Base-by-base conservation (phyloP, 2,329 filamentous ascomycete species). In the Drechslerella coelobrocha region DNA sequence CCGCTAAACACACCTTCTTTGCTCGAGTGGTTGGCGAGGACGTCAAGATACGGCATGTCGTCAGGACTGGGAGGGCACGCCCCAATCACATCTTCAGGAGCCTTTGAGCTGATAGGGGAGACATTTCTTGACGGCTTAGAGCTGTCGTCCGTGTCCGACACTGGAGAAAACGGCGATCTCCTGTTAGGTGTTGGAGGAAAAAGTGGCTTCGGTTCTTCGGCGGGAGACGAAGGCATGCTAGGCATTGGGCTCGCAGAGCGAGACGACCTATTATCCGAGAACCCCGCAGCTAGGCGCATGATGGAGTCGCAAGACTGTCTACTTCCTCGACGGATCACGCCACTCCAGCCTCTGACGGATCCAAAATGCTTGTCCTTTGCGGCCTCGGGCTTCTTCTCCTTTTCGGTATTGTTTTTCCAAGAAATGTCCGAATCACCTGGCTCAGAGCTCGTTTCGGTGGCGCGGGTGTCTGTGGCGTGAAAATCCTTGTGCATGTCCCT, bases 11-110 rank as follows among this genome's bases (percentile, higher is more conserved):
- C 72, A 43, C 53, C 61, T 48, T 66, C 73, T 26, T 68, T 62
- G 62, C 41, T 73, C 47, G 66, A 69, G 39, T 59, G 62, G 12
- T 47, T 63, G 55, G 68, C 57, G 12, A 68, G 48, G 26, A 68
- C 62, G 37, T 73, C 73, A 39, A 72, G 63, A 14, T 74, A 74
- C 23, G 68, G 37, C 24, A 68, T 56, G 48, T 74, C 74, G 34
- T 76, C 74, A 8, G 74, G 74, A 43, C 74, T 75, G 12, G 72
- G 72, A 43, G 73, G 71, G 24, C 74, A 75, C 23, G 72, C 60
- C 17, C 62, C 61, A 27, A 72, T 26, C 23, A 31, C 34, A 23
- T 37, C 60, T 43, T 73, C 59, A 56, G 47, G 9, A 71, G 73
- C 45, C 53, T 73, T 73, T 12, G 68, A 73, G 29, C 72, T 69